These are phyloP conservation scores for Knufia petricola DNA, from an alignment of 2,329 filamentous ascomycete genomes.

Conservation along the genomic window DNA sequence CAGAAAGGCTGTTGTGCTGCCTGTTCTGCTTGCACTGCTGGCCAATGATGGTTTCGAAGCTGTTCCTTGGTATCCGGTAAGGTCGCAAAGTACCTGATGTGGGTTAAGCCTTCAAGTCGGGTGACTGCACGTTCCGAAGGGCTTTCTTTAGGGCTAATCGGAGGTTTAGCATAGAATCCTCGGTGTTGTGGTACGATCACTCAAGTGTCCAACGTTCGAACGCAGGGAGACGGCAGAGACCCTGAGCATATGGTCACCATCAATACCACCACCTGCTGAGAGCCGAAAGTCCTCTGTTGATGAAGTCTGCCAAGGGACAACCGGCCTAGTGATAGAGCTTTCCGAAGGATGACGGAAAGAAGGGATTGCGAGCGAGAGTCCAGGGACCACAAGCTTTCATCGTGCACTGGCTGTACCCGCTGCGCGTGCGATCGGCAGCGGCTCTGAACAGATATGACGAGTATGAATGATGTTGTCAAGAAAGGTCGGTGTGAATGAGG, in stretches of 20 bases:
- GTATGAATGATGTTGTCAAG: neutral
- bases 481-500: neutral
- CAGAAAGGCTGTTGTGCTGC: neutral
- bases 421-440: neutral
- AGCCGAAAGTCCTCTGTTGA: neutral
- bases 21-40: neutral
- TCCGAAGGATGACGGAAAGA: conserved; percentile 3
- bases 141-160: neutral
- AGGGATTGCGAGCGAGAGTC: neutral
- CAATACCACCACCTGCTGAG: neutral
- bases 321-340: conserved; percentile 1
- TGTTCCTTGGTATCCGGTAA: neutral
- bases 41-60: neutral
- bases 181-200: neutral
- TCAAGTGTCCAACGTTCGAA: neutral
- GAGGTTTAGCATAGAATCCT: neutral
- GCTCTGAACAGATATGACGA: conserved; percentile 1
- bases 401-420: conserved; percentile 8
- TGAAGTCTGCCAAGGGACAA: conserved; percentile 9
- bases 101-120: neutral
- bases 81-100: neutral
- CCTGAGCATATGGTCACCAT: neutral
- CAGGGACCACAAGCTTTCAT: conserved; percentile 4
- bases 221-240: neutral
- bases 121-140: neutral